Percentiles rank a stretch among this genome's conserved stretches.
Conservation (phyloP, 2,329 filamentous ascomycete genomes). For the Ophiostoma piceae region DNA sequence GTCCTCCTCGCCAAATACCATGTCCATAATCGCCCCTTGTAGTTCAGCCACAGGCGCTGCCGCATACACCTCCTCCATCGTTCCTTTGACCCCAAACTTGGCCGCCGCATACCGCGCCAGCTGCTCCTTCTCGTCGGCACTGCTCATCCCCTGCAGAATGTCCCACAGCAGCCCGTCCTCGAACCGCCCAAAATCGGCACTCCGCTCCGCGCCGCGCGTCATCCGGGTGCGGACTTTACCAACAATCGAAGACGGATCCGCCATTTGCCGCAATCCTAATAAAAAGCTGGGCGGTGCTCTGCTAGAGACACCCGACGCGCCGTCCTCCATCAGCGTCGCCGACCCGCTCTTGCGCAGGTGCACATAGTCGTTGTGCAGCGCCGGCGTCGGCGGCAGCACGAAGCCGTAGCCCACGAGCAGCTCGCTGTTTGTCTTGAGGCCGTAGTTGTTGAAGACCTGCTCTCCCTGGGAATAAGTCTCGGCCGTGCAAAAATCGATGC, state of each 20-base stretch:
- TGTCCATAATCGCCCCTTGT: constrained; percentile 28
- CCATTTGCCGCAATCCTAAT: constrained; percentile 44
- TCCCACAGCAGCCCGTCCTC: constrained; percentile 51
- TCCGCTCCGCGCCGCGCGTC: constrained; percentile 15
- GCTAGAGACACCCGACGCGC: constrained; percentile 12
- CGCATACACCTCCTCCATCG: constrained; percentile 1
- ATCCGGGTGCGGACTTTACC: constrained; percentile 38
- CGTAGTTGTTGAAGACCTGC: constrained; percentile 67
- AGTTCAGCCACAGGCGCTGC: constrained; percentile 14
- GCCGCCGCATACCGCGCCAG: constrained; percentile 21
- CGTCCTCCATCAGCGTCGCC: constrained; percentile 15
- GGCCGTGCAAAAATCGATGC: constrained; percentile 40
- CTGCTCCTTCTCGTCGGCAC: constrained; percentile 29
- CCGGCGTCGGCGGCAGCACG: constrained; percentile 44
- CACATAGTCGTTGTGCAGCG: constrained; percentile 55
- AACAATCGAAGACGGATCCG: constrained; percentile 41
- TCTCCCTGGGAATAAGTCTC: too few species aligned
- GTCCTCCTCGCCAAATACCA: constrained; percentile 27
- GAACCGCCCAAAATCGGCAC: constrained; percentile 31
- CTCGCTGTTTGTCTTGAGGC: constrained; percentile 67
- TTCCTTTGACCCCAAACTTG: not conserved
- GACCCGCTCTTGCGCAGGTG: constrained; percentile 46
- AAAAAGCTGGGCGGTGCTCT: constrained; percentile 37
- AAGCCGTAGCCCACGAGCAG: constrained; percentile 61
- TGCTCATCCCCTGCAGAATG: constrained; percentile 39